phyloP scores from a whole-genome alignment of 2,329 filamentous ascomycete genomes.

The Fusarium sp. region DNA sequence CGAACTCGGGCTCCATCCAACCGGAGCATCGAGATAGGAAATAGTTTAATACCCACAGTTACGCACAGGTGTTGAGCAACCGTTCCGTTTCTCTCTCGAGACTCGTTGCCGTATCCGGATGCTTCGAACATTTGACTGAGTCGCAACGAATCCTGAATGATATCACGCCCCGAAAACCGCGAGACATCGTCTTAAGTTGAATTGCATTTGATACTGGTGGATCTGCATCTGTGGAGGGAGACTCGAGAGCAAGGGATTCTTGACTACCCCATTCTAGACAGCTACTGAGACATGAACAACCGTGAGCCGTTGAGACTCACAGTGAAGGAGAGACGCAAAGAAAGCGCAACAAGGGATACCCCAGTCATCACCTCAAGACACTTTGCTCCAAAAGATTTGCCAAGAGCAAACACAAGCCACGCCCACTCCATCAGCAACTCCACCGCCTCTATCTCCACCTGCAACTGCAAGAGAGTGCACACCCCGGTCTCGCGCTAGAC shows the following conservation, averaged over 20 bases:
- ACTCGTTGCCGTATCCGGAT: conserved; percentile 37
- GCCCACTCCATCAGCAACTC: conserved; percentile 40
- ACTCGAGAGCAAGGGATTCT: conserved; percentile 10
- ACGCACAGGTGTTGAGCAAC: conserved; percentile 31
- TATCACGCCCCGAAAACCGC: conserved; percentile 29
- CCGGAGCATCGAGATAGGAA: conserved; percentile 41
- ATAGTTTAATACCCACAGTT: conserved; percentile 38
- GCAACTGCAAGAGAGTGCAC: conserved; percentile 29
- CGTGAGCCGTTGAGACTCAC: conserved; percentile 19
- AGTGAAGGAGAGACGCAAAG: conserved; percentile 5
- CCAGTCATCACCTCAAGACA: conserved; percentile 20
- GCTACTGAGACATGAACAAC: conserved; percentile 34
- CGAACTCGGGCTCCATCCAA: conserved; percentile 32
- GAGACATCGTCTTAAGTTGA: conserved; percentile 17
- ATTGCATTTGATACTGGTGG: conserved; percentile 5
- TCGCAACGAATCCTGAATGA: conserved; percentile 29
- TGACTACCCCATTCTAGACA: conserved; percentile 11
- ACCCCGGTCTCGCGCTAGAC: conserved; percentile 32
- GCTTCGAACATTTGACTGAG: conserved; percentile 18
- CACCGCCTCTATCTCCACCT: conserved; percentile 34
- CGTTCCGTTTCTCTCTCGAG: conserved; percentile 41
- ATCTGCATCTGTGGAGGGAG: conserved; percentile 11
- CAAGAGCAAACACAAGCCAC: conserved; percentile 29
- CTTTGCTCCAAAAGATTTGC: conserved; percentile 25
- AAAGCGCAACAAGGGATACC: conserved; percentile 18